These are phyloP conservation scores for Xylariaceae sp. DNA, from an alignment of 2,329 filamentous ascomycete species.

Conservation along the genomic window DNA sequence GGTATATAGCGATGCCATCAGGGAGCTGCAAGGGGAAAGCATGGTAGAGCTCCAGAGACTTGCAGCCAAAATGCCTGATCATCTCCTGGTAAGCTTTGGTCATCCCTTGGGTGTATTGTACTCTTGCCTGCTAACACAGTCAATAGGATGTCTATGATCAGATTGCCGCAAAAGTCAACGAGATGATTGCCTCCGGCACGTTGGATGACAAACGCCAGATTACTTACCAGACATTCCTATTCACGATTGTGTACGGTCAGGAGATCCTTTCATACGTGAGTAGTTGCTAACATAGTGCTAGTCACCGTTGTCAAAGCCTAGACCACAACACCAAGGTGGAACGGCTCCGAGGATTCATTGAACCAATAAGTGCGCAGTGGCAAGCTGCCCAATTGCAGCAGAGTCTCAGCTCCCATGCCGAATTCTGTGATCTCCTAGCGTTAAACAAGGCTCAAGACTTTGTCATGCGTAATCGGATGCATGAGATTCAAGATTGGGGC, in stretches of 20 bases:
- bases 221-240: conserved; percentile 83
- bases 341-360: conserved; percentile 70
- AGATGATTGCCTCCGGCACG: conserved; percentile 66
- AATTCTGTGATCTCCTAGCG: conserved; percentile 75
- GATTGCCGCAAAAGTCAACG: conserved; percentile 75
- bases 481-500: conserved; percentile 79
- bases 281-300: conserved; percentile 31
- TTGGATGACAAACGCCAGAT: conserved; percentile 79
- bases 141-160: conserved; percentile 74
- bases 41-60: conserved; percentile 84
- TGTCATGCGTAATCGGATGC: conserved; percentile 64
- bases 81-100: conserved; percentile 59
- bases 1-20: conserved; percentile 80
- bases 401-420: conserved; percentile 66
- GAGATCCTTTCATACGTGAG: neutral
- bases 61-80: conserved; percentile 84
- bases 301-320: conserved; percentile 74
- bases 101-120: neutral
- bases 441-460: conserved; percentile 78
- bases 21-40: conserved; percentile 78
- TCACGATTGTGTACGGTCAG: conserved; percentile 71
- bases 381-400: conserved; percentile 62
- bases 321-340: conserved; percentile 65
- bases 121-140: conserved; percentile 20
- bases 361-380: conserved; percentile 80